Base-by-base conservation (phyloP, 805 yeast genomes). In the Pichia sporocuriosa region DNA sequence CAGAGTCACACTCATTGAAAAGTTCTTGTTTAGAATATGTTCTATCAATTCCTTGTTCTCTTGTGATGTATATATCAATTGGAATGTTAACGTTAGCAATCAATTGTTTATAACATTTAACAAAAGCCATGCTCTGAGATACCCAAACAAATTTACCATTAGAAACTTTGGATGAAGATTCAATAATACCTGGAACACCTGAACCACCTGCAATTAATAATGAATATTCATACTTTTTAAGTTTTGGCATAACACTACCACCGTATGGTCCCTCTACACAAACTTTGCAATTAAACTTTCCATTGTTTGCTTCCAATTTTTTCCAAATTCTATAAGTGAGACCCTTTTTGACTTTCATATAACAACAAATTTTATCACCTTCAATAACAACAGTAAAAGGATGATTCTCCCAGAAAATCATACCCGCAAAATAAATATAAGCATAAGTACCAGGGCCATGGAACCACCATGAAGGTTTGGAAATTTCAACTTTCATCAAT, bases 121-220 rank as follows among this genome's bases (percentile, higher is more conserved):
- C 54, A 7, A 78, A 68, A 15, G 61, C 58, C 39, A 68, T 57
- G 21, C 73, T 71, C 39, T 78, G 66, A 5, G 79, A 62, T 6
- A 75, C 67, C 94, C 94, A 85, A 21, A 73, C 54, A 43, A 83
- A 67, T 43, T 72, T 70, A 23, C 68, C 59, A 6, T 40, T 43
- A 16, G 58, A 56, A 68, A 52, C 40, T 4, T 42, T 33, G 1
- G 34, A 11, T 1, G 67, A 69, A 49, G 70, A 70, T 17, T 68
- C 65, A 36, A 62, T 59, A 23, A 70, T 60, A 15, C 77, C 82
- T 1, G 89, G 81, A 37, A 80, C 65, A 33, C 90, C 90, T 38
- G 74, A 72, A 19, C 90, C 90, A 32, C 86, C 88, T 4, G 87
- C 81, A 20, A 81, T 45, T 35, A 79, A 67, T 6, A 79, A 59